Conservation (phyloP, 1,284 basidiomycete genomes). For the Ceraceosorus bombacis region DNA sequence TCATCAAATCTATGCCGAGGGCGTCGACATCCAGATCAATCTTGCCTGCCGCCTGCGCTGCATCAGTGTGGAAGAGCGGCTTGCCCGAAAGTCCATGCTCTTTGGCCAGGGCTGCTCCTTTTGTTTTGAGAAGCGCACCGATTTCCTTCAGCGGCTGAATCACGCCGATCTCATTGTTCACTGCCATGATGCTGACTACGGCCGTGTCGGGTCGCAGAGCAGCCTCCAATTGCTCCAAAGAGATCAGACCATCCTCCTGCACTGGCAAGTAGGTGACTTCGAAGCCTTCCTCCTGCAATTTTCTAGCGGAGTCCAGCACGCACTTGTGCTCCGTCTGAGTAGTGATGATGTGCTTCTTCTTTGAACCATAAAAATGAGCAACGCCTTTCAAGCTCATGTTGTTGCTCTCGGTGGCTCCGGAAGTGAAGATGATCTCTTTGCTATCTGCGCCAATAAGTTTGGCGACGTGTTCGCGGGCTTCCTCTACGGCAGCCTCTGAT, state of each 20-base stretch:
- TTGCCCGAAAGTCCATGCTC: slow-evolving; percentile 37
- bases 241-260: slow-evolving; percentile 73
- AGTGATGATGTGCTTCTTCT: slow-evolving; percentile 56
- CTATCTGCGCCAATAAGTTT: slow-evolving; percentile 84
- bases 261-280: slow-evolving; percentile 97
- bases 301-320: slow-evolving; percentile 93
- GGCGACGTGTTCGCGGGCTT: slow-evolving; percentile 82
- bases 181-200: slow-evolving; percentile 91
- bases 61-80: slow-evolving; percentile 94
- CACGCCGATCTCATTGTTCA: slow-evolving; percentile 99
- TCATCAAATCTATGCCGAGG: slow-evolving; percentile 90
- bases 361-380: slow-evolving; percentile 63
- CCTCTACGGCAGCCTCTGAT: slow-evolving; percentile 86
- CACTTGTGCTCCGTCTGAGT: slow-evolving; percentile 83
- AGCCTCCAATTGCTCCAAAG: slow-evolving; percentile 65
- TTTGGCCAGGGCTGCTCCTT: slow-evolving; percentile 61
- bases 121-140: slow-evolving; percentile 62
- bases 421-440: slow-evolving; percentile 97
- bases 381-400: slow-evolving; percentile 98
- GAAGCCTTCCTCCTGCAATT: slow-evolving; percentile 90
- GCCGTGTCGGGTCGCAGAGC: slow-evolving; percentile 76
- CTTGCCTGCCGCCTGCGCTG: slow-evolving; percentile 81
- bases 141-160: slow-evolving; percentile 97
- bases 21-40: slow-evolving; percentile 71
- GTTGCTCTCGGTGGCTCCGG: slow-evolving; percentile 95